Conservation (phyloP, 208 protist genomes). For the Blechomonas ayalai region DNA sequence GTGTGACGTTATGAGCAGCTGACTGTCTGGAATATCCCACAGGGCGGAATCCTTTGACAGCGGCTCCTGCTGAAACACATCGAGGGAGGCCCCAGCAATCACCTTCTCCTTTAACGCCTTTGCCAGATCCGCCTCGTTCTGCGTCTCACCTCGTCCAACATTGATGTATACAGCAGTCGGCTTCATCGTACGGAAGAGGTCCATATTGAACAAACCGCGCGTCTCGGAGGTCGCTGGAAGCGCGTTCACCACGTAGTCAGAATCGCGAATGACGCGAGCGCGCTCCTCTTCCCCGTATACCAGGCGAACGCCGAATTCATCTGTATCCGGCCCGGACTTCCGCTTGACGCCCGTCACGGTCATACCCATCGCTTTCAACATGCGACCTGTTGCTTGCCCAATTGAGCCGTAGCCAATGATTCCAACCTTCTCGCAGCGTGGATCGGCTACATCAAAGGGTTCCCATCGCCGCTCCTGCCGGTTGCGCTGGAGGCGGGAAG, state of each 20-base stretch:
- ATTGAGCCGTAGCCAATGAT: slow-evolving; percentile 79
- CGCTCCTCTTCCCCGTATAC: slow-evolving; percentile 14
- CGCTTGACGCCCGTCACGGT: slow-evolving; percentile 40
- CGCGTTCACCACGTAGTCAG: slow-evolving; percentile 65
- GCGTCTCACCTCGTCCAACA: slow-evolving; percentile 52
- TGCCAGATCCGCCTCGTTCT: slow-evolving; percentile 41
- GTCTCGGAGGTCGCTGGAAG: slow-evolving; percentile 53
- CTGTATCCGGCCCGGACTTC: slow-evolving; percentile 6
- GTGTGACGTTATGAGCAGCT: slow-evolving; percentile 58
- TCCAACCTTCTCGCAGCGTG: slow-evolving; percentile 48
- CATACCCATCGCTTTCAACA: slow-evolving; percentile 31
- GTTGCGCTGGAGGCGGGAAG: slow-evolving; percentile 31
- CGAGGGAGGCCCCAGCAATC: slow-evolving; percentile 57
- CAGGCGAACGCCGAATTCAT: slow-evolving; percentile 34
- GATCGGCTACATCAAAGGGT: slow-evolving; percentile 36
- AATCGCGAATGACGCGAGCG: slow-evolving; percentile 42
- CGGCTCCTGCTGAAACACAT: slow-evolving; percentile 72
- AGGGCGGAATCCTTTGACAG: slow-evolving; percentile 35
- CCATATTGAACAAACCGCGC: slow-evolving; percentile 43
- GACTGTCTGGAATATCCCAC: slow-evolving; percentile 42
- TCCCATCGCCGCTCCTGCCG: slow-evolving; percentile 35
- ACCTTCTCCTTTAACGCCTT: slow-evolving; percentile 27
- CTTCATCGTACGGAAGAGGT: slow-evolving; percentile 58
- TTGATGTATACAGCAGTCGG: slow-evolving; percentile 62
- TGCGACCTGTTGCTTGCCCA: slow-evolving; percentile 26